phyloP scores from a whole-genome alignment of 306 rosid species.

The Vachellia collinsii region DNA sequence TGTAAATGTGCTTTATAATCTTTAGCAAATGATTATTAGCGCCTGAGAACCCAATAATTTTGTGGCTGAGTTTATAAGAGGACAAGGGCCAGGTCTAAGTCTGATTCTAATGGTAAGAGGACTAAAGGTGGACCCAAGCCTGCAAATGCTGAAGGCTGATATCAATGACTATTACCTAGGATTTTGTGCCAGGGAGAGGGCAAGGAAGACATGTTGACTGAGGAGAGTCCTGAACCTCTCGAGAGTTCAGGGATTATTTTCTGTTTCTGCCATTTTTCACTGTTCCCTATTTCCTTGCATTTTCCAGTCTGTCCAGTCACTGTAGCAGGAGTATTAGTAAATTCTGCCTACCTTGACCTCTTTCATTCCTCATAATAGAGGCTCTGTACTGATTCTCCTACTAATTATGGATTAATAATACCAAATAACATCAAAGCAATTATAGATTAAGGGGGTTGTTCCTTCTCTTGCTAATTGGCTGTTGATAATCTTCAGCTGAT shows the following conservation, averaged over 20 bases:
- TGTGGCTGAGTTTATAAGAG: not conserved
- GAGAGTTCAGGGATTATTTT: not conserved
- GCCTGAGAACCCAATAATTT: not conserved
- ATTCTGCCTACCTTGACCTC: not conserved
- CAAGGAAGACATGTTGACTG: not conserved
- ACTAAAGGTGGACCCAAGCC: not conserved
- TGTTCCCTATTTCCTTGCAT: not conserved
- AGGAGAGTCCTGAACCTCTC: not conserved
- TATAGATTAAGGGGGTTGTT: not conserved
- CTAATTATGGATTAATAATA: too few species aligned
- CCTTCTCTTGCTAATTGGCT: constrained; percentile 8
- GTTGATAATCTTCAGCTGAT: constrained; percentile 20
- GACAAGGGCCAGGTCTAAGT: not conserved
- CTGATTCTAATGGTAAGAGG: not conserved
- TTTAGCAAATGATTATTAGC: not conserved
- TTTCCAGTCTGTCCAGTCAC: not conserved
- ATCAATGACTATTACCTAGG: not conserved
- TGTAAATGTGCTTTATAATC: not conserved
- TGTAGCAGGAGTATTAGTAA: not conserved
- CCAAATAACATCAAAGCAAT: not conserved
- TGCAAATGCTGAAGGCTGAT: not conserved
- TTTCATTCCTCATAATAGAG: not conserved
- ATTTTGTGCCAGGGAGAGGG: not conserved
- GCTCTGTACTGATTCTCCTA: not conserved
- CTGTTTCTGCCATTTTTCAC: not conserved